Evolutionary conservation across 768 basidiomycete genomes (phyloP).

Genomic region (Asterophora parasitica): DNA sequence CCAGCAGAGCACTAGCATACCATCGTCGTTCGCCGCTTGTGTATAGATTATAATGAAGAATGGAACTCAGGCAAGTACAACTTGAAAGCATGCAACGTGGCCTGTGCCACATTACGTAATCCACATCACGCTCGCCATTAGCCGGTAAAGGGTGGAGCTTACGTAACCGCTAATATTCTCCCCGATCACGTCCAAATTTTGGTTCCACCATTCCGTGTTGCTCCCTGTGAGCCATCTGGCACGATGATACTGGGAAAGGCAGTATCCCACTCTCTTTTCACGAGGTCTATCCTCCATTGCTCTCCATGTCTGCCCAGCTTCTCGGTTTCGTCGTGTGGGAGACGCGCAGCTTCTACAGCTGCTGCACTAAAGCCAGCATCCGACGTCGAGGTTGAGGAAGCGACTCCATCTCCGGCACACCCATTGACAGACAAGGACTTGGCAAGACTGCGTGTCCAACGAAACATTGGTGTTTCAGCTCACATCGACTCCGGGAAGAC

Average conservation of each 20-base stretch:
- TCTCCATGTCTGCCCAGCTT: slow-evolving; percentile 5
- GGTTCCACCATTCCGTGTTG: neutral
- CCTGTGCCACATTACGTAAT: slow-evolving; percentile 1
- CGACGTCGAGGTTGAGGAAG: slow-evolving; percentile 7
- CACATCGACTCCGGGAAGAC: slow-evolving; percentile 98
- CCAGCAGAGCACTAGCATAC: neutral
- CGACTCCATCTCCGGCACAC: slow-evolving; percentile 32
- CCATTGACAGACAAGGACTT: slow-evolving; percentile 62
- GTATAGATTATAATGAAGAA: slow-evolving; percentile 1
- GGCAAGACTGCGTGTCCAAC: slow-evolving; percentile 62
- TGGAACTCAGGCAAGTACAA: neutral
- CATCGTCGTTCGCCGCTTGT: slow-evolving; percentile 7
- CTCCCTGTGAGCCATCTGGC: slow-evolving; percentile 7
- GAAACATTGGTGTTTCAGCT: slow-evolving; percentile 95
- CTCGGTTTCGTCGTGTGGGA: slow-evolving; percentile 6
- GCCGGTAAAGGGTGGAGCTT: neutral
- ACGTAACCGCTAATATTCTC: neutral
- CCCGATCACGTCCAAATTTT: neutral
- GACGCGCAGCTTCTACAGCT: slow-evolving; percentile 40
- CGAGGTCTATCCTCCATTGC: slow-evolving; percentile 5
- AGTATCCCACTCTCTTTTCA: slow-evolving; percentile 13
- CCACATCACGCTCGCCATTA: no score
- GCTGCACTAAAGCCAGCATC: slow-evolving; percentile 34
- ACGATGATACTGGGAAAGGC: slow-evolving; percentile 20
- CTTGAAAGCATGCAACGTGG: slow-evolving; percentile 3